Base-by-base conservation (phyloP, 2,329 filamentous ascomycete genomes). In the Mollisia scopiformis region DNA sequence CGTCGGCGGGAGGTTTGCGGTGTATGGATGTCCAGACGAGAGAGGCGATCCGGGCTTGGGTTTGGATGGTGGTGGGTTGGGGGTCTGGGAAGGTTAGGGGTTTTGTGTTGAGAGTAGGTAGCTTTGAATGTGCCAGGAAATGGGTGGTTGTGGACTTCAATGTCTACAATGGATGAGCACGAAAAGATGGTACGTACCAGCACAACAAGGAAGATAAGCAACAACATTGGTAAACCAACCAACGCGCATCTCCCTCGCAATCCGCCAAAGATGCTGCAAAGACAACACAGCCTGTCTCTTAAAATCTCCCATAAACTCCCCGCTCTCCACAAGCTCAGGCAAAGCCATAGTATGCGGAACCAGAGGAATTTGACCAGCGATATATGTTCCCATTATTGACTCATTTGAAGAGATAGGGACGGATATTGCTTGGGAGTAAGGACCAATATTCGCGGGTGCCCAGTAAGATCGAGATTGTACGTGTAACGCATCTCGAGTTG, bases 381-480 rank as follows among this genome's bases (percentile, higher is more conserved):
- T 82, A 57, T 87, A 88, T 16, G 94, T 79, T 10, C 67, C 37
- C 46, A 65, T 72, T 43, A 69, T 68, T 14, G 31, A 35, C 11
- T 35, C 31, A 35, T 35, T 56, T 11, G 72, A 71, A 21, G 70
- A 63, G 28, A 73, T 70, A 11, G 79, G 79, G 11, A 86, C 77
- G 2, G 84, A 81, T 53, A 95, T 87, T 3, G 93, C 92, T 77
- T 99, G 95, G 58, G 93, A 97, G 75, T 98, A 98, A 0, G 95
- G 95, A 0, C 95, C 95, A 57, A 99, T 98, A 72, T 98, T 98
- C 21, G 95, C 94, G 0, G 95, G 95, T 0, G 95, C 95, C 95
- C 95, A 99, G 80, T 98, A 98, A 11, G 92, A 96, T 39, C 91
- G 82, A 3, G 91, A 93, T 76, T 98, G 95, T 6, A 99, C 93